Evolutionary conservation across 768 basidiomycete genomes (phyloP).

Genomic region (Calvatia gigantea): DNA sequence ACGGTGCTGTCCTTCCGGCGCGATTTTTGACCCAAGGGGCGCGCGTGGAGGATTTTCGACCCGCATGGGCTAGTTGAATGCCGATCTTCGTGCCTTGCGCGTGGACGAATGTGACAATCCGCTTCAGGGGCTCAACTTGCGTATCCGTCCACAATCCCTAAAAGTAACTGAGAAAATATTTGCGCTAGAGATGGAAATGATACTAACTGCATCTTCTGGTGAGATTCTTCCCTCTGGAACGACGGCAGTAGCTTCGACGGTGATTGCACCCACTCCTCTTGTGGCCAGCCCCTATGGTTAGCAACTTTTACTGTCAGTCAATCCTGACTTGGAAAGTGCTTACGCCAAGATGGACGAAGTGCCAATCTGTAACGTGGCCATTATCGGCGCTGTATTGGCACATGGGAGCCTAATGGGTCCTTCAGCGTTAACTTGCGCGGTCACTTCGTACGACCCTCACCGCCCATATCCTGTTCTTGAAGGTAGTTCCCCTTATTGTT

Average conservation of each 20-base stretch:
- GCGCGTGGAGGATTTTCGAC: slow-evolving; percentile 65
- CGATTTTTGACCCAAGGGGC: slow-evolving; percentile 61
- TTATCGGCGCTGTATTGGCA: slow-evolving; percentile 76
- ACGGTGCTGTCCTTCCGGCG: slow-evolving; percentile 26
- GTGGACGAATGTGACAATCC: slow-evolving; percentile 73
- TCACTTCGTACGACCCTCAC: slow-evolving; percentile 28
- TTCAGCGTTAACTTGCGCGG: background rate
- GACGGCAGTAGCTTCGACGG: slow-evolving; percentile 72
- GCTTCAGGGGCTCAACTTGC: slow-evolving; percentile 67
- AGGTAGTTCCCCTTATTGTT: slow-evolving; percentile 52
- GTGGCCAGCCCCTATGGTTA: slow-evolving; percentile 52
- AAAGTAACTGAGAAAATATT: background rate
- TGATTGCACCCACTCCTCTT: slow-evolving; percentile 67
- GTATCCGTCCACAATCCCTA: slow-evolving; percentile 73
- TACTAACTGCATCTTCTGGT: slow-evolving; percentile 62
- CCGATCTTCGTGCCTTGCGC: slow-evolving; percentile 69
- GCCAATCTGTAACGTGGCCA: slow-evolving; percentile 81
- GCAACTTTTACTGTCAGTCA: background rate
- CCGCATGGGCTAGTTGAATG: slow-evolving; percentile 76
- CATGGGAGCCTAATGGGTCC: slow-evolving; percentile 59
- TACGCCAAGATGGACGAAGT: slow-evolving; percentile 74
- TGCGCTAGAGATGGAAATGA: background rate
- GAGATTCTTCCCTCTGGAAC: slow-evolving; percentile 76
- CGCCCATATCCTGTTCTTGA: slow-evolving; percentile 76
- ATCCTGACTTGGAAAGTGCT: slow-evolving; percentile 11